A percentile compares a stretch with the other conserved stretches of the same genome.
phyloP scores from a whole-genome alignment of 805 yeast species.

The Cephaloascus albidus region DNA sequence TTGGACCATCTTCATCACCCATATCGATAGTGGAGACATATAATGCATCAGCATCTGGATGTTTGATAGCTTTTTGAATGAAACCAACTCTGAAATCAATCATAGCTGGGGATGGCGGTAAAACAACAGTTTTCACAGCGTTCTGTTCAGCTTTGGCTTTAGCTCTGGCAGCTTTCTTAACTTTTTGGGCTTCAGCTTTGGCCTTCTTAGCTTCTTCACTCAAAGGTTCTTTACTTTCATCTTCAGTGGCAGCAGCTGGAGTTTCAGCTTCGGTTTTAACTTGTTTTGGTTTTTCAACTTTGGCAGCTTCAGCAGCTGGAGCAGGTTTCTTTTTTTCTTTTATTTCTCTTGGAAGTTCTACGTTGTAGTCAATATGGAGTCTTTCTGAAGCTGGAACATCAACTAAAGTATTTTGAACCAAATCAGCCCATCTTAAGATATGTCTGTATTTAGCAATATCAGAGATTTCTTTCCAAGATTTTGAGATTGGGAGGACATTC shows the following conservation, averaged over 20 bases:
- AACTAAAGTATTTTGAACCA: slow-evolving; percentile 59
- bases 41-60: slow-evolving; percentile 95
- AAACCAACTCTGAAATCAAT: slow-evolving; percentile 93
- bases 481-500: slow-evolving; percentile 51
- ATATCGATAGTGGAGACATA: slow-evolving; percentile 94
- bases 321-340: slow-evolving; percentile 49
- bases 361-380: slow-evolving; percentile 46
- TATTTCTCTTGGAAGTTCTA: slow-evolving; percentile 67
- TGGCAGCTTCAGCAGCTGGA: slow-evolving; percentile 12
- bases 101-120: slow-evolving; percentile 71
- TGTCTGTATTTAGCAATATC: slow-evolving; percentile 67
- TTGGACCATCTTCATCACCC: slow-evolving; percentile 95
- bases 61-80: slow-evolving; percentile 92
- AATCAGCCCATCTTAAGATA: slow-evolving; percentile 86
- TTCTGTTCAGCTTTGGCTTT: slow-evolving; percentile 47
- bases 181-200: slow-evolving; percentile 51
- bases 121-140: slow-evolving; percentile 41
- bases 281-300: slow-evolving; percentile 1
- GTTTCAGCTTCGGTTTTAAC: slow-evolving; percentile 6
- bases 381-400: slow-evolving; percentile 46
- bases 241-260: slow-evolving; percentile 11
- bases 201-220: slow-evolving; percentile 34
- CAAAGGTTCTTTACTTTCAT: slow-evolving; percentile 4
- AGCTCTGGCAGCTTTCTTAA: slow-evolving; percentile 54
- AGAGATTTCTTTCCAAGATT: slow-evolving; percentile 42